These are phyloP conservation scores for Berkeleyomyces basicola DNA, from an alignment of 2,329 filamentous ascomycete species.

Conservation along the genomic window DNA sequence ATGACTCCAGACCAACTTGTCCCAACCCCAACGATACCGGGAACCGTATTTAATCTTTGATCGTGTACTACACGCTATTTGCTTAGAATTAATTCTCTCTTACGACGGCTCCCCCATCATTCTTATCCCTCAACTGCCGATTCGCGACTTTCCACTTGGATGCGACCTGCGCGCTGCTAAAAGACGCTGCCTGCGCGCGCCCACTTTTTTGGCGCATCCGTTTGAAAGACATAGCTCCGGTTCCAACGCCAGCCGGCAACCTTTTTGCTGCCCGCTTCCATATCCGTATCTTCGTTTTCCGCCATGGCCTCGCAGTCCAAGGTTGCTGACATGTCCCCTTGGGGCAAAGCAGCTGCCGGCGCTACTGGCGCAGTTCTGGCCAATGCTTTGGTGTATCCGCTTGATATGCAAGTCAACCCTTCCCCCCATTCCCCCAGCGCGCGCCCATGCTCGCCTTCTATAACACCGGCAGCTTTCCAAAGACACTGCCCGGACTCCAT, in stretches of 20 bases:
- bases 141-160: not conserved
- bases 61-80: too few species aligned
- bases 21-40: too few species aligned
- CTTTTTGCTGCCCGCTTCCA: not conserved
- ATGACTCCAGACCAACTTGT: not conserved
- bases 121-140: too few species aligned
- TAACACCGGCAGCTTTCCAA: not conserved
- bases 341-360: conserved; percentile 84
- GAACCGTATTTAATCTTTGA: too few species aligned
- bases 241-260: too few species aligned
- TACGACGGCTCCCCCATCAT: too few species aligned
- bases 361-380: conserved; percentile 85
- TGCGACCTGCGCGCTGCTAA: not conserved
- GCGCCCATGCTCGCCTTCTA: not conserved
- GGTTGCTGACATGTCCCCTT: conserved; percentile 59
- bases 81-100: too few species aligned
- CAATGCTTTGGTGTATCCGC: conserved; percentile 86
- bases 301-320: conserved; percentile 44
- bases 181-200: too few species aligned
- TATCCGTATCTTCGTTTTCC: not conserved
- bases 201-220: too few species aligned
- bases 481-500: not conserved
- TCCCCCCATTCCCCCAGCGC: not conserved
- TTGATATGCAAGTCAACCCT: conserved; percentile 63
- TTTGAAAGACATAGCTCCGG: too few species aligned